Conservation (phyloP, 345 rosid genomes). For the Eutrema japonicum region DNA sequence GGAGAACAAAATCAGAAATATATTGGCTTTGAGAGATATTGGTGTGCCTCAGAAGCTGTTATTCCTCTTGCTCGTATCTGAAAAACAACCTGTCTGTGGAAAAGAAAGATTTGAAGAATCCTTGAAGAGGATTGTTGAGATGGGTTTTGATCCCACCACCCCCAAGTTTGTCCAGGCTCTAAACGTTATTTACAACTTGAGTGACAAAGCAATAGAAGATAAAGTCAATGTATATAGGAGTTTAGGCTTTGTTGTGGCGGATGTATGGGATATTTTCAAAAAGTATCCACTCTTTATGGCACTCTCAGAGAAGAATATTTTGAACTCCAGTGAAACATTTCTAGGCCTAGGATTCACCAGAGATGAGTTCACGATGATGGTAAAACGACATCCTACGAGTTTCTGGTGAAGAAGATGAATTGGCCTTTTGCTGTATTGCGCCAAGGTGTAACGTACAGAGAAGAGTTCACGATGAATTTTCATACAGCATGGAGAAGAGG, state of each 20-base stretch:
- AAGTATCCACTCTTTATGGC: constrained; percentile 1
- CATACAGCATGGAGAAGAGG: constrained; percentile 42
- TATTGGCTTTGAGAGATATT: background rate
- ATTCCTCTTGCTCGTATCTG: background rate
- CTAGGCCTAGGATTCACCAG: too few species aligned
- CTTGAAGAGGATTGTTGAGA: constrained; percentile 20
- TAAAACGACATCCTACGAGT: too few species aligned
- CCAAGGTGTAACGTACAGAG: too few species aligned
- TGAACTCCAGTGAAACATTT: too few species aligned
- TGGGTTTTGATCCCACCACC: constrained; percentile 41
- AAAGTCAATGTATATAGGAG: constrained; percentile 2
- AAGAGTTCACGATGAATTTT: background rate
- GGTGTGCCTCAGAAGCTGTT: background rate
- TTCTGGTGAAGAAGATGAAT: too few species aligned
- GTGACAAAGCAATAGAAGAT: constrained; percentile 12
- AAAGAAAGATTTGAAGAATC: constrained; percentile 15
- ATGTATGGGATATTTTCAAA: constrained; percentile 35
- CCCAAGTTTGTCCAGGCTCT: constrained; percentile 42
- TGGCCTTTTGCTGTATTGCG: too few species aligned
- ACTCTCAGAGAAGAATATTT: background rate
- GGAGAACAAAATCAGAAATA: background rate
- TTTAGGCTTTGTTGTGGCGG: constrained; percentile 45
- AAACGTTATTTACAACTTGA: background rate
- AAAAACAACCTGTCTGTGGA: too few species aligned
- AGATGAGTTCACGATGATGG: too few species aligned